These are phyloP conservation scores for Chaetomium fimeti DNA, from an alignment of 495 filamentous ascomycete genomes.

Conservation along the genomic window DNA sequence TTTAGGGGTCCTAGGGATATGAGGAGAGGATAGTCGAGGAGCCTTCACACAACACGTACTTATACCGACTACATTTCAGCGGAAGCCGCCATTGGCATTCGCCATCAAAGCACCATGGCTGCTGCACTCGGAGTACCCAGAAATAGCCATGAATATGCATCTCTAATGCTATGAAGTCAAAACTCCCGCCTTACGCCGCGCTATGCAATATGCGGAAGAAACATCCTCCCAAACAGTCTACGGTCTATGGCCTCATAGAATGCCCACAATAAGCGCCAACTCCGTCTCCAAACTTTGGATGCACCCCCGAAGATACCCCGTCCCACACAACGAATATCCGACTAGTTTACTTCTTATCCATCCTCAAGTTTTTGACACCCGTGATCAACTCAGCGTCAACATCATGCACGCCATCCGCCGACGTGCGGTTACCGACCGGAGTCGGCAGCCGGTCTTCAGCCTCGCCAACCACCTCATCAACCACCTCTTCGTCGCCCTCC, in stretches of 20 bases:
- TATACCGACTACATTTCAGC: background rate
- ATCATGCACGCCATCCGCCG: conserved; percentile 35
- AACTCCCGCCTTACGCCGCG: conserved; percentile 27
- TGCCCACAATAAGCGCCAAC: conserved; percentile 13
- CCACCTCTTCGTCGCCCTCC: conserved; percentile 37
- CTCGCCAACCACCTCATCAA: conserved; percentile 5
- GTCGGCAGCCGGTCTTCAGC: background rate
- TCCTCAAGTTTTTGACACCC: conserved; percentile 45
- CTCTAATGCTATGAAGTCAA: background rate
- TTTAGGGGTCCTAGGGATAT: conserved; percentile 1
- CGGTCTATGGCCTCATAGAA: conserved; percentile 18
- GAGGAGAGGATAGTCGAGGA: background rate
- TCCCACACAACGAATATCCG: background rate
- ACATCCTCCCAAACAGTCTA: conserved; percentile 8
- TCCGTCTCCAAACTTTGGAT: conserved; percentile 3
- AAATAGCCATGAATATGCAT: conserved; percentile 2
- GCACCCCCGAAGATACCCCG: background rate
- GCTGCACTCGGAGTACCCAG: background rate
- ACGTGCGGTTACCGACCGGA: conserved; percentile 10
- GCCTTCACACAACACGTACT: background rate
- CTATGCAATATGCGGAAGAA: conserved; percentile 31
- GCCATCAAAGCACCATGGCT: background rate
- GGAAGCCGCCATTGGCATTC: background rate
- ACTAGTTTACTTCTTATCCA: conserved; percentile 34
- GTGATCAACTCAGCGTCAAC: conserved; percentile 52